phyloP scores from a whole-genome alignment of 345 rosid genomes.

The Clarkia xantiana region DNA sequence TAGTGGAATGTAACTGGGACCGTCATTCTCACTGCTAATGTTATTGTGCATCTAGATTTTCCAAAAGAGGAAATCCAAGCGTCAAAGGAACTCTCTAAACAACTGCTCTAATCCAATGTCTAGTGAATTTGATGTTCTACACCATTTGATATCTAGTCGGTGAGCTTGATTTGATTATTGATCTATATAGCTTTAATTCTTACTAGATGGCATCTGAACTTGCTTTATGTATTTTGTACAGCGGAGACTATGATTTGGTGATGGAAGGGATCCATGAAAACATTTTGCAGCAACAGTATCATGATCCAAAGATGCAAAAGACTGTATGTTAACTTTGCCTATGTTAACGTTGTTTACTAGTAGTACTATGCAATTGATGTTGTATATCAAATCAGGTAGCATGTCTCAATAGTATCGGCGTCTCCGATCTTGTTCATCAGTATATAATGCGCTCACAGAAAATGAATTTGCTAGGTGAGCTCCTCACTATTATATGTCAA shows the following conservation, averaged over 20 bases:
- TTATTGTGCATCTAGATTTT: slow-evolving; percentile 44
- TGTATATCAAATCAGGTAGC: slow-evolving; percentile 29
- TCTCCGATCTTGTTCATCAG: slow-evolving; percentile 58
- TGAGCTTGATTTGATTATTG: slow-evolving; percentile 11
- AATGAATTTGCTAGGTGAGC: slow-evolving; percentile 58
- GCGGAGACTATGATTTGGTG: slow-evolving; percentile 82
- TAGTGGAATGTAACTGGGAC: slow-evolving; percentile 1
- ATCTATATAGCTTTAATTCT: neutral
- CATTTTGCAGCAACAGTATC: slow-evolving; percentile 71
- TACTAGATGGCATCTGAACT: slow-evolving; percentile 13
- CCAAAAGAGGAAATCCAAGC: slow-evolving; percentile 56
- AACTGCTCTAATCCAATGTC: slow-evolving; percentile 17
- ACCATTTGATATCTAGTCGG: slow-evolving; percentile 63
- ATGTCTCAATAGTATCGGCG: slow-evolving; percentile 61
- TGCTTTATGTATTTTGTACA: slow-evolving; percentile 20
- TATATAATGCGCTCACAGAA: slow-evolving; percentile 59
- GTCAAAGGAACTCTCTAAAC: slow-evolving; percentile 22
- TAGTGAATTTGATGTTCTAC: slow-evolving; percentile 44
- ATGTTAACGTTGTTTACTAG: neutral
- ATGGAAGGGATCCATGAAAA: slow-evolving; percentile 85
- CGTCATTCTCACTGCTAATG: slow-evolving; percentile 9
- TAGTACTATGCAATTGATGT: neutral
- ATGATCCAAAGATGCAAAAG: slow-evolving; percentile 89
- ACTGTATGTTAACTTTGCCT: slow-evolving; percentile 39
- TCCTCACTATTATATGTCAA: slow-evolving; percentile 1